Evolutionary conservation across 2,329 filamentous ascomycete genomes (phyloP), one percentile per base, ranked within the genome.

Genomic region (Epichloe amarillans): DNA sequence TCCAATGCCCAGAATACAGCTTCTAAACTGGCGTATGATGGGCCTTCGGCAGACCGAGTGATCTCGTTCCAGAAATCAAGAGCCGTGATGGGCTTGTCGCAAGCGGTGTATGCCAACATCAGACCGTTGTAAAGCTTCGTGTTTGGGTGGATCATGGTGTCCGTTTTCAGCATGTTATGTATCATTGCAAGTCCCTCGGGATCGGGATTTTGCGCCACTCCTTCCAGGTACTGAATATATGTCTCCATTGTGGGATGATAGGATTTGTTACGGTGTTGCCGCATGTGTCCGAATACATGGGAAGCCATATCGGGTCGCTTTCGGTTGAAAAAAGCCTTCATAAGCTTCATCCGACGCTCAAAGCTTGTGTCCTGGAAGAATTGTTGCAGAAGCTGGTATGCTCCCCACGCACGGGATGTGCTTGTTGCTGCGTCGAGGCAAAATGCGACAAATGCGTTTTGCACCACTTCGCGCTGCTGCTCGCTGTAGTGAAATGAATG

Each of bases 81-180:
- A 1, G 86, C 87, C 50, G 78, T 77, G 33, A 75, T 68, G 0
- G 84, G 74, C 55, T 82, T 73, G 6, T 79, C 85, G 60, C 82
- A 86, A 1, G 79, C 77, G 1, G 82, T 80, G 62, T 95, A 91
- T 0, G 88, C 90, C 12, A 93, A 74, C 82, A 98, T 95, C 46
- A 97, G 71, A 0, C 85, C 82, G 60, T 95, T 97, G 58, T 84
- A 80, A 2, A 97, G 72, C 50, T 72, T 74, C 0, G 91, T 97
- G 58, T 78, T 82, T 4, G 84, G 76, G 58, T 90, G 82, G 38
- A 97, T 76, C 41, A 80, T 78, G n/a, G 83, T 76, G 64, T 98
- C 93, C 65, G 96, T 83, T 69, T 95, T 97, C 57, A 96, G 75
- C 80, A 95, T 91, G 63, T 96, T 95, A 69, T 95, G 86, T 2